Percentiles rank a stretch among this genome's conserved stretches.
Evolutionary conservation across 2,329 filamentous ascomycete species (phyloP).

Genomic region (Diaporthe humulicola): DNA sequence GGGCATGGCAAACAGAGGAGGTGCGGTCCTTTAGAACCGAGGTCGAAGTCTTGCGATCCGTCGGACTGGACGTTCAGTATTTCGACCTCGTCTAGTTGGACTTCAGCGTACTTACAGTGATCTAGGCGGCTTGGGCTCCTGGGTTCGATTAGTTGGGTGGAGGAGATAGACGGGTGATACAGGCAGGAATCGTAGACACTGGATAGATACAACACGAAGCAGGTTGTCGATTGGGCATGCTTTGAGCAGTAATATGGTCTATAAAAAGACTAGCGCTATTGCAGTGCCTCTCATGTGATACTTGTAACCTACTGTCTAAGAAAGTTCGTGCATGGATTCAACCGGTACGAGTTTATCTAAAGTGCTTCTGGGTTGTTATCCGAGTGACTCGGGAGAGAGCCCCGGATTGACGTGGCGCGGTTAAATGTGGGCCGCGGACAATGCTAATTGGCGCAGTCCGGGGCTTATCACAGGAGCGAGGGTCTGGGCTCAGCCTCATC

Average conservation of each 20-base stretch:
- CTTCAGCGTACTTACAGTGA: too few relatives aligned
- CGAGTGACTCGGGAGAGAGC: not conserved
- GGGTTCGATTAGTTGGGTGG: too few relatives aligned
- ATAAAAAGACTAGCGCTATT: too few relatives aligned
- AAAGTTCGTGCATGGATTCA: too few relatives aligned
- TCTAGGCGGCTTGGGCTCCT: too few relatives aligned
- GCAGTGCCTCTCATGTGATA: too few relatives aligned
- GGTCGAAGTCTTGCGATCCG: not conserved
- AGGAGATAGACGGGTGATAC: not conserved
- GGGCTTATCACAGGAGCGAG: not conserved
- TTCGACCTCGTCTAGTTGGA: not conserved
- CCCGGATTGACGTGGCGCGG: constrained; percentile 16
- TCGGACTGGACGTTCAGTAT: not conserved
- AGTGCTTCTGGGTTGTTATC: too few relatives aligned
- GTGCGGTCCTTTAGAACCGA: not conserved
- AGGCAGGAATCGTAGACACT: not conserved
- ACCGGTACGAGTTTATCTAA: too few relatives aligned
- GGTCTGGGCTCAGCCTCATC: not conserved
- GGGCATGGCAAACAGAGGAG: not conserved
- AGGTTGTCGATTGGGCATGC: not conserved
- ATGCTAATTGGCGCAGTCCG: not conserved
- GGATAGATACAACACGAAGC: not conserved
- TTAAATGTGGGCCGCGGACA: not conserved
- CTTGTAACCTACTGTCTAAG: too few relatives aligned
- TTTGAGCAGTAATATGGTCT: too few relatives aligned